phyloP scores from a whole-genome alignment of 306 rosid species.

The Pachyrhizus erosus region DNA sequence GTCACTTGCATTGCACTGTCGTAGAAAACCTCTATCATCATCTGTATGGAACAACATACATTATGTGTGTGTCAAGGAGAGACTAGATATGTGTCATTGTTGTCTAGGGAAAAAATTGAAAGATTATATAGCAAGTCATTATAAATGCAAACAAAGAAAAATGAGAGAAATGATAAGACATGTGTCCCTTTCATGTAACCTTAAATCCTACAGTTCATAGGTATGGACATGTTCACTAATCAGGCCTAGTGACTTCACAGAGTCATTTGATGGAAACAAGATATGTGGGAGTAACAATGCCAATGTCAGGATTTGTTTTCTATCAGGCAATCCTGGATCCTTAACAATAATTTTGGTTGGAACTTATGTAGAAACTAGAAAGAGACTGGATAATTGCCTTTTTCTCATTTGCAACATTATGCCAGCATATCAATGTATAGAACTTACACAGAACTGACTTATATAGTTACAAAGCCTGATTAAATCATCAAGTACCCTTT shows the following conservation, averaged over 20 bases:
- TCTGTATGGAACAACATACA: neutral
- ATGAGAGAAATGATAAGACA: slow-evolving; percentile 11
- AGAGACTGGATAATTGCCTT: neutral
- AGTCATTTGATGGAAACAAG: slow-evolving; percentile 15
- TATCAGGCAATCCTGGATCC: slow-evolving; percentile 1
- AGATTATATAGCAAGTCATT: neutral
- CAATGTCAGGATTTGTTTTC: neutral
- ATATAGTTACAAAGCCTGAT: neutral
- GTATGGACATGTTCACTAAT: slow-evolving; percentile 18
- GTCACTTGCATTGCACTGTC: slow-evolving; percentile 1
- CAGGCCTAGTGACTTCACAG: neutral
- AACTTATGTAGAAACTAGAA: neutral
- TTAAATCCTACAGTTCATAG: slow-evolving; percentile 13
- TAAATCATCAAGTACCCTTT: slow-evolving; percentile 25
- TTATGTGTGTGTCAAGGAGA: neutral
- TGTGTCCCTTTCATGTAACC: neutral
- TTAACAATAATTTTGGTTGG: neutral
- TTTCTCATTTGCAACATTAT: neutral
- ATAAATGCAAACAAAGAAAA: slow-evolving; percentile 4
- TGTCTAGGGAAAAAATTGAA: slow-evolving; percentile 5
- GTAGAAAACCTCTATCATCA: slow-evolving; percentile 8
- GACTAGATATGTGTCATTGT: neutral
- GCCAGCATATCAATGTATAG: slow-evolving; percentile 9
- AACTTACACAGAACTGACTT: neutral
- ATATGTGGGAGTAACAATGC: neutral